Evolutionary conservation across 306 rosid species (phyloP), one percentile per base, ranked within the genome.

Genomic region (Myrica gale): DNA sequence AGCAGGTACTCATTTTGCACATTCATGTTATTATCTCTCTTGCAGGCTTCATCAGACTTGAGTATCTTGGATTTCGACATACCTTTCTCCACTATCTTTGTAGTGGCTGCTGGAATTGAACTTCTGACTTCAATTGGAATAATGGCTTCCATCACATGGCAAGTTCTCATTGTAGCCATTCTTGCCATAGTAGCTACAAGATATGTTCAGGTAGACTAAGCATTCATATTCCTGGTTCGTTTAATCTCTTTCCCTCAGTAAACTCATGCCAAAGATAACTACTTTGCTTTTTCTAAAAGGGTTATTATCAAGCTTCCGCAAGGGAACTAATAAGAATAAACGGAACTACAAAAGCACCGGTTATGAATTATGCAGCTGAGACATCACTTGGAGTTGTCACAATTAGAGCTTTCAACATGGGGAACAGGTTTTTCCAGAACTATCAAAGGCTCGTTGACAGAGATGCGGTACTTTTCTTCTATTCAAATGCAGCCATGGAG

Each of bases 271-370:
- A 20, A 72, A 1, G 75, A 41, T 73, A 47, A n/a, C 26, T 45
- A 7, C 9, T 57, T 39, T 12, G 66, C 41, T 11, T 4, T 68
- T 26, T 5, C 45, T 47, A 6, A 20, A 77, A 91, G 98, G 81
- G 71, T 4, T 93, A 91, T 53, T 91, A 93, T 87, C 90, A 73
- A 86, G 89, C 97, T 70, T 77, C 94, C 20, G 89, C 91, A 5
- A 87, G 90, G 72, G 96, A 93, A 80, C 78, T 91, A 68, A 82
- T 88, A 67, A 82, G 97, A 76, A 91, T 93, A 69, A 93, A 91
- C 79, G 97, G 98, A 84, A 91, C 91, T 58, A 87, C 97, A 46
- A 93, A 93, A 82, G 96, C 98, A 77, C 98, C 94, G 44, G 82
- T 90, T 19, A 86, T 89, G 89, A 91, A 93, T 75, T 90, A 77